Base-by-base conservation (phyloP, 2,329 filamentous ascomycete genomes). In the Scorias spongiosa region DNA sequence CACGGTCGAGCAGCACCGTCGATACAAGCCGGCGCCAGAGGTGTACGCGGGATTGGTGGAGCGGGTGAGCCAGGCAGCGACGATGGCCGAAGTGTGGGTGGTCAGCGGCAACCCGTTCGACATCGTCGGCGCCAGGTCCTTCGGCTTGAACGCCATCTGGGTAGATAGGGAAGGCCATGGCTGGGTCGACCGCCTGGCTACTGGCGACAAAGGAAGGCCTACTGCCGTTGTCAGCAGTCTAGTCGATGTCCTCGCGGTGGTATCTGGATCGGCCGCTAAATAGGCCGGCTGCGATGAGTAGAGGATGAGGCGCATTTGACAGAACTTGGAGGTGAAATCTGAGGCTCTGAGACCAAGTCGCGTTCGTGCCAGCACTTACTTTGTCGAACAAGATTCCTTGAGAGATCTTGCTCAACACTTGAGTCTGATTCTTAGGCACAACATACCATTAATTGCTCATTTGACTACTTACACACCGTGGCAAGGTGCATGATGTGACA, bases 41-140 rank as follows among this genome's bases (percentile, higher is more conserved):
- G 69, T 72, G 2, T 87, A 87, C 54, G 49, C 65, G n/a, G 67
- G 81, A 56, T 63, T 84, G 18, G 67, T 73, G 1, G 50, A 67
- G 49, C 64, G 65, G 30, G 66, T 70, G 2, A 71, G 70, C 2
- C 72, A 70, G 51, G 51, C 62, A 46, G 48, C 39, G 32, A 47
- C 57, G 10, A 53, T 67, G 15, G 62, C 66, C 46, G 61, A 59
- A 1, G 53, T 67, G 14, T 85, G 81, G 79, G 60, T 87, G 7
- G 70, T 88, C 5, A 81, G 73, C 50, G 74, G 75, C 1, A 87
- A 87, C 56, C 77, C 82, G 2, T 87, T 87, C 56, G 82, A 87
- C 57, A 65, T 81, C 12, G 70, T 78, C 0, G 82, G 83, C 0
- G 78, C 81, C 1, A 69, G 68, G 47, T 67, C 67, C 1, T 67